Evolutionary conservation across 1,139 yeast genomes (phyloP).

Genomic region (Kluyveromyces sp.): DNA sequence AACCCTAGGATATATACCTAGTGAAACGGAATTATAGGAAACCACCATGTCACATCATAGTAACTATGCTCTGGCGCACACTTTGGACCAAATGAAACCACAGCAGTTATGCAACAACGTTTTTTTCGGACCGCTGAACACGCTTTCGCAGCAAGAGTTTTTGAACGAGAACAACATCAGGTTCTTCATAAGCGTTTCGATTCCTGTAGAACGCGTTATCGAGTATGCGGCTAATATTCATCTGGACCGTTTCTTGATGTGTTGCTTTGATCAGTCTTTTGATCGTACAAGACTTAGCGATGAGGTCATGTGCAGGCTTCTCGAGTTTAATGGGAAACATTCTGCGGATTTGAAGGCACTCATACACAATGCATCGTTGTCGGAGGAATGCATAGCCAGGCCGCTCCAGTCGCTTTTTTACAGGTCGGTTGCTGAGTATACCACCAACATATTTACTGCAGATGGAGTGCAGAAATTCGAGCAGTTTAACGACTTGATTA

Average conservation of each 20-base stretch:
- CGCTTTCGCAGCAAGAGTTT: slow-evolving; percentile 28
- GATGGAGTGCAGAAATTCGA: slow-evolving; percentile 17
- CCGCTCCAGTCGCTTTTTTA: slow-evolving; percentile 7
- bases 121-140: slow-evolving; percentile 32
- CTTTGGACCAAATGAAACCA: slow-evolving; percentile 21
- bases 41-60: slow-evolving; percentile 16
- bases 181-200: slow-evolving; percentile 23
- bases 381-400: not conserved
- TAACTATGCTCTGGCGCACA: slow-evolving; percentile 23
- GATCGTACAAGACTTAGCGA: slow-evolving; percentile 11
- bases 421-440: slow-evolving; percentile 11
- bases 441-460: slow-evolving; percentile 17
- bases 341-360: slow-evolving; percentile 4
- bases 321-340: slow-evolving; percentile 4
- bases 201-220: slow-evolving; percentile 22
- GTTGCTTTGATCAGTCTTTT: slow-evolving; percentile 17
- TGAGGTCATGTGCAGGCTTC: slow-evolving; percentile 1
- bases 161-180: slow-evolving; percentile 15
- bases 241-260: slow-evolving; percentile 16
- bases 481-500: slow-evolving; percentile 25
- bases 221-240: slow-evolving; percentile 20
- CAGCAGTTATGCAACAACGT: slow-evolving; percentile 29
- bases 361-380: not conserved
- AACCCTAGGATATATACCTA: no score
- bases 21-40: not conserved